Base-by-base conservation (phyloP, 192 early-diverging fungal genomes). In the Coemansia sp. region DNA sequence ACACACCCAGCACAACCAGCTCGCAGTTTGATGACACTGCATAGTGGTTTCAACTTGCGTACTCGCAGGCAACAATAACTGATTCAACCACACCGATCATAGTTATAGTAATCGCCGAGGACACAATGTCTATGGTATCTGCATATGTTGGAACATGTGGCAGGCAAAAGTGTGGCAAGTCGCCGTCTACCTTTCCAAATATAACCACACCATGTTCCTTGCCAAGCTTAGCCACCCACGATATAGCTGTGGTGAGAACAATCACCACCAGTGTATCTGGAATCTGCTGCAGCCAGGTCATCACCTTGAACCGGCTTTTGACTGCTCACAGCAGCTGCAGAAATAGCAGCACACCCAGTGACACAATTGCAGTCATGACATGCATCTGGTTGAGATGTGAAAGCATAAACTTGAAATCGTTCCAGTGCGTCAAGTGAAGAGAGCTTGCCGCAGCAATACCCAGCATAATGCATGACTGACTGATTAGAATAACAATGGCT, bases 41-140 rank as follows among this genome's bases (percentile, higher is more conserved):
- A 66, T 98, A 97, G 74, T 95, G 92, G 82, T 96, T 91, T 50
- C 91, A 87, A 57, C 87, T 88, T 0, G 95, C 89, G 71, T 95
- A 98, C 23, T 93, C 93, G 67, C 97, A 94, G 4, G 94, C 89
- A 17, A 96, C 90, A 23, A 91, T 95, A 65, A 99, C 91, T 20
- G 93, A 93, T 78, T 99, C 97, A 20, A 99, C 96, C 69, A 99
- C 96, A 3, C 97, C 97, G 65, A 99, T 91, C 71, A 97, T 88
- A 38, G 97, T 90, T 55, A 97, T 95, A 17, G 97, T 82, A 53
- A 93, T 90, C 2, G 93, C 86, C 2, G 91, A 90, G 14, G 94
- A 83, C 59, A 95, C 75, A 36, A 95, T 72, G 60, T 85, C 84
- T 52, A 87, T 88, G 38, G 84, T 66, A 5, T 86, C 81, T 5